phyloP scores from a whole-genome alignment of 176 grass and related monocot genomes.

The Zoysia japonica region DNA sequence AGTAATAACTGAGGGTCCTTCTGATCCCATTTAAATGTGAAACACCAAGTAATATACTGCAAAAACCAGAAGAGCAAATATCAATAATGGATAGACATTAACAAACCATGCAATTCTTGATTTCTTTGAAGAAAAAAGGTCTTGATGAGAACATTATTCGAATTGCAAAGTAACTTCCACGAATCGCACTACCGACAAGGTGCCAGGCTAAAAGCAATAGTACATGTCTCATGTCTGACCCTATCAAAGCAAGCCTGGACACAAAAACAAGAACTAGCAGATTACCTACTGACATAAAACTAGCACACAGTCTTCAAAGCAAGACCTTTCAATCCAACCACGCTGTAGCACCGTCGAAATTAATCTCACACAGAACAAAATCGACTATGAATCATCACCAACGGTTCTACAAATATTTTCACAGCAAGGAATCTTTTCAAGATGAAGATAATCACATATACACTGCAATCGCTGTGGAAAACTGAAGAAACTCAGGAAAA shows the following conservation, averaged over 20 bases:
- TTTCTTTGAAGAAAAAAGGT: neutral
- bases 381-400: neutral
- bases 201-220: neutral
- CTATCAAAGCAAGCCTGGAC: neutral
- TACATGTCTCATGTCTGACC: neutral
- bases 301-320: neutral
- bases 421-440: neutral
- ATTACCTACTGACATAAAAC: conserved; percentile 12
- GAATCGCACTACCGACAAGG: neutral
- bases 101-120: neutral
- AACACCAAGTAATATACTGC: conserved; percentile 7
- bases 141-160: conserved; percentile 23
- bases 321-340: neutral
- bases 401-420: neutral
- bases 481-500: neutral
- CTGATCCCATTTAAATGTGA: conserved; percentile 71
- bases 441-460: neutral
- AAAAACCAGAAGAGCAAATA: conserved; percentile 26
- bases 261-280: conserved; percentile 4
- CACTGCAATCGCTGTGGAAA: neutral
- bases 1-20: conserved; percentile 81
- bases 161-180: conserved; percentile 10
- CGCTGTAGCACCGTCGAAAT: neutral
- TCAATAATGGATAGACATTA: conserved; percentile 17
- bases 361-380: neutral